These are phyloP conservation scores for Zygoascus hellenicus DNA, from an alignment of 1,139 yeast species.

Conservation along the genomic window DNA sequence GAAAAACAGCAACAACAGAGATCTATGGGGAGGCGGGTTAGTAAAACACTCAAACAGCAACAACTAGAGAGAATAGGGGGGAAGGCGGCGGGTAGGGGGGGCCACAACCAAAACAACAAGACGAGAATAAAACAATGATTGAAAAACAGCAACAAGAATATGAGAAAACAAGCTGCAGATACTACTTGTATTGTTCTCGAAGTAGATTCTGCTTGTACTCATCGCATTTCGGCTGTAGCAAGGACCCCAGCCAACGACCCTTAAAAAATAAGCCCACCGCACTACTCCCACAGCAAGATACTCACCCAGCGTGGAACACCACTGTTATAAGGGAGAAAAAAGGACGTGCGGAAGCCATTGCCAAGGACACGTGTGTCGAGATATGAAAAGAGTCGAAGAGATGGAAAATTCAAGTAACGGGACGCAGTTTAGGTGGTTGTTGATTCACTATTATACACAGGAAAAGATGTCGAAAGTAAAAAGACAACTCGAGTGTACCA, in stretches of 20 bases:
- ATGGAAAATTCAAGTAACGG: neutral
- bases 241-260: too few relatives aligned
- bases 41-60: neutral
- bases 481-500: neutral
- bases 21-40: constrained; percentile 28
- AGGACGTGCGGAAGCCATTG: constrained; percentile 18
- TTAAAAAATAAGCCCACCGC: neutral
- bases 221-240: too few relatives aligned
- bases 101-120: neutral
- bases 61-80: too few relatives aligned
- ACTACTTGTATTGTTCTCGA: too few relatives aligned
- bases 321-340: constrained; percentile 17
- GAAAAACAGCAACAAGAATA: too few relatives aligned
- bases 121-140: neutral
- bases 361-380: neutral
- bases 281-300: constrained; percentile 4
- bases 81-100: too few relatives aligned
- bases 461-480: constrained; percentile 1
- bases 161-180: too few relatives aligned
- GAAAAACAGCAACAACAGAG: constrained; percentile 53
- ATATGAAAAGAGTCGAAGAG: constrained; percentile 2
- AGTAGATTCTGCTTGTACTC: too few relatives aligned
- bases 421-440: neutral
- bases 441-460: neutral
- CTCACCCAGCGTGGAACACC: constrained; percentile 25